Evolutionary conservation across 2,329 filamentous ascomycete species (phyloP).

Genomic region (Daldinia sp.): DNA sequence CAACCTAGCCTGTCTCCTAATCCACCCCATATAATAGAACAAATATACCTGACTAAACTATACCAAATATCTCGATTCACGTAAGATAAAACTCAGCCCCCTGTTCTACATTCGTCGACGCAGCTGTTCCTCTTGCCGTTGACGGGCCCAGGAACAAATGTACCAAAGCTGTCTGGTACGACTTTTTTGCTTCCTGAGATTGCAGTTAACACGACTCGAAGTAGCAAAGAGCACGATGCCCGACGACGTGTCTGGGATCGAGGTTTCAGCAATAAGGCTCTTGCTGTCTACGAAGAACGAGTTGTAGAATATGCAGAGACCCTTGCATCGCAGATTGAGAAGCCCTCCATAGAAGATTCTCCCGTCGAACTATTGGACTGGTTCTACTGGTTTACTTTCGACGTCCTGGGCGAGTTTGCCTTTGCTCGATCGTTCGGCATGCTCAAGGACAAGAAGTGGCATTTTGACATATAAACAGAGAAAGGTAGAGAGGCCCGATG

Average conservation of each 20-base stretch:
- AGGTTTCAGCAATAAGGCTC: constrained; percentile 22
- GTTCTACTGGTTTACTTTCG: constrained; percentile 37
- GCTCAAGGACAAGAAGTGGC: constrained; percentile 32
- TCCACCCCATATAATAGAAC: neutral
- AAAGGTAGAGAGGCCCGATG: constrained; percentile 17
- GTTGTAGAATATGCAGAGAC: constrained; percentile 29
- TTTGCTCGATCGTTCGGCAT: constrained; percentile 38
- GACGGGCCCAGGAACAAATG: constrained; percentile 29
- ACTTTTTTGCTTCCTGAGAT: constrained; percentile 36
- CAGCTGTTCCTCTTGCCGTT: constrained; percentile 16
- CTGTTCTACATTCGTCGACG: constrained; percentile 30
- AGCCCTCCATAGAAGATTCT: constrained; percentile 7
- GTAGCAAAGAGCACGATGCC: constrained; percentile 22
- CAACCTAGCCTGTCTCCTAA: too few species aligned
- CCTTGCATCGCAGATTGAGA: constrained; percentile 21
- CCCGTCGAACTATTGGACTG: constrained; percentile 33
- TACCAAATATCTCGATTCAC: neutral
- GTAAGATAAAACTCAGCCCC: neutral
- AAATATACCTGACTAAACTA: neutral
- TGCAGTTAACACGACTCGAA: constrained; percentile 28
- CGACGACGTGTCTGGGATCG: constrained; percentile 34
- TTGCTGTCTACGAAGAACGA: constrained; percentile 25
- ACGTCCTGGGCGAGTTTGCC: constrained; percentile 40
- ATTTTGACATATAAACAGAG: constrained; percentile 13
- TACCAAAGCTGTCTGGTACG: constrained; percentile 38